Evolutionary conservation across 495 filamentous ascomycete genomes (phyloP).

Genomic region (Lophiotrema nucula): DNA sequence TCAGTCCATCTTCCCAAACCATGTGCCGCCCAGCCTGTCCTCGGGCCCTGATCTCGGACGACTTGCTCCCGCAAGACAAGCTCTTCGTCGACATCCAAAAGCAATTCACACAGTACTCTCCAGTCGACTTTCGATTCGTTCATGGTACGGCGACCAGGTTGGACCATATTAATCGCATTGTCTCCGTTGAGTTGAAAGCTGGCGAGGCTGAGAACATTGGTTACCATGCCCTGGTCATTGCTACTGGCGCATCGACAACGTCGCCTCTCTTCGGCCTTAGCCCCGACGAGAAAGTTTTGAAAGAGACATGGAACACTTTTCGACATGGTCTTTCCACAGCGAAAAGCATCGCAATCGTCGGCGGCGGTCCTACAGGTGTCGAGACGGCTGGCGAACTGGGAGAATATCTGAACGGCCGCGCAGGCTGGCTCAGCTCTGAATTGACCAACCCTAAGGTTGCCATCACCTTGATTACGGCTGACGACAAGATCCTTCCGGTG

Average conservation of each 20-base stretch:
- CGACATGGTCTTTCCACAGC: conserved; percentile 51
- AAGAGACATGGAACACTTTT: conserved; percentile 43
- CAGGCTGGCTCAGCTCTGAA: conserved; percentile 27
- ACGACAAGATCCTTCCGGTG: conserved; percentile 45
- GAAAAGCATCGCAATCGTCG: conserved; percentile 57
- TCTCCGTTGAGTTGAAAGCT: conserved; percentile 23
- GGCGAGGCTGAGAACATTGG: conserved; percentile 2
- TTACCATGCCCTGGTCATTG: conserved; percentile 27
- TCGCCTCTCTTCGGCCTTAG: conserved; percentile 24
- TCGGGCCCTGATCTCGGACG: conserved; percentile 47
- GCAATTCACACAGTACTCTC: conserved; percentile 52
- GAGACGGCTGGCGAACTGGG: conserved; percentile 54
- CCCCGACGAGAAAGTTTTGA: conserved; percentile 1
- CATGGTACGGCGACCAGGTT: conserved; percentile 52
- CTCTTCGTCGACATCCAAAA: conserved; percentile 51
- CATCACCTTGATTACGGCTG: conserved; percentile 48
- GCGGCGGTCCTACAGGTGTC: conserved; percentile 66
- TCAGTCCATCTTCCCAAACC: conserved; percentile 53
- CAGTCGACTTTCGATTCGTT: conserved; percentile 54
- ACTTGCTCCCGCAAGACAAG: conserved; percentile 45
- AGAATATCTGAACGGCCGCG: conserved; percentile 32
- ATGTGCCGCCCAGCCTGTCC: conserved; percentile 55
- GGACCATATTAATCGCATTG: conserved; percentile 38
- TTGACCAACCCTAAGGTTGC: conserved; percentile 35
- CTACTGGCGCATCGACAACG: conserved; percentile 21